Conservation (phyloP, 2,329 filamentous ascomycete genomes). For the Alternaria hordeiaustralica region DNA sequence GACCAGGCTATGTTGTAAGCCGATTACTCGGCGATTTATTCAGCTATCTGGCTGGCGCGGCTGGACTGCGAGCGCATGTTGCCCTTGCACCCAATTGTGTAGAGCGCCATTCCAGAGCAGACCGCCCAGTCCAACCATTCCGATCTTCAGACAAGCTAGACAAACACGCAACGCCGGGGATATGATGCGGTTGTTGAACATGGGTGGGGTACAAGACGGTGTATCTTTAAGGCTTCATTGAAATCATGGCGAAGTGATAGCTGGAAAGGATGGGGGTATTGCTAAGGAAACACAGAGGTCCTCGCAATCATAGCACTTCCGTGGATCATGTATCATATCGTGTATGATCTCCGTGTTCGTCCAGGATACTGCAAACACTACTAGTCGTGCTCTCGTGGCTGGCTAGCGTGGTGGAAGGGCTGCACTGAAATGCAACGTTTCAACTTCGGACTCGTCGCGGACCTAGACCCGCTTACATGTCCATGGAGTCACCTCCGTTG, state of each 20-base stretch:
- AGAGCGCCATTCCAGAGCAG: conserved; percentile 21
- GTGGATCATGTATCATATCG: conserved; percentile 37
- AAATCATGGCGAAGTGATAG: conserved; percentile 41
- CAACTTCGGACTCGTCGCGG: conserved; percentile 13
- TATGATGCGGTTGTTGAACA: conserved; percentile 49
- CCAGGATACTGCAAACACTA: conserved; percentile 16
- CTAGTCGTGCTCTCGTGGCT: conserved; percentile 15
- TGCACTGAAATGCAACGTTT: conserved; percentile 11
- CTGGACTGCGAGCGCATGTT: conserved; percentile 17
- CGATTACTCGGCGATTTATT: conserved; percentile 32
- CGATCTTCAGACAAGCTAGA: conserved; percentile 30
- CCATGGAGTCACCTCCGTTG: conserved; percentile 75
- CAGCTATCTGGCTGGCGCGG: conserved; percentile 32
- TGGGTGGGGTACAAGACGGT: conserved; percentile 51
- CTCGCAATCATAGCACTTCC: conserved; percentile 23
- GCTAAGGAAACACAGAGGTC: conserved; percentile 27
- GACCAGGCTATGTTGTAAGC: conserved; percentile 8
- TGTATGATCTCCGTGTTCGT: conserved; percentile 25
- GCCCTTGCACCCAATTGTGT: conserved; percentile 20
- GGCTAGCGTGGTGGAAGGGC: conserved; percentile 7
- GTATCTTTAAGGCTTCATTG: conserved; percentile 50
- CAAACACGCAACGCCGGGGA: conserved; percentile 49
- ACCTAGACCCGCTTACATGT: conserved; percentile 63
- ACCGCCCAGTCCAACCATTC: conserved; percentile 31
- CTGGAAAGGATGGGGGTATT: conserved; percentile 31